Percentiles rank a stretch among this genome's conserved stretches.
Conservation (phyloP, 2,329 filamentous ascomycete genomes). For the Stagonosporopsis chrysanthemi region DNA sequence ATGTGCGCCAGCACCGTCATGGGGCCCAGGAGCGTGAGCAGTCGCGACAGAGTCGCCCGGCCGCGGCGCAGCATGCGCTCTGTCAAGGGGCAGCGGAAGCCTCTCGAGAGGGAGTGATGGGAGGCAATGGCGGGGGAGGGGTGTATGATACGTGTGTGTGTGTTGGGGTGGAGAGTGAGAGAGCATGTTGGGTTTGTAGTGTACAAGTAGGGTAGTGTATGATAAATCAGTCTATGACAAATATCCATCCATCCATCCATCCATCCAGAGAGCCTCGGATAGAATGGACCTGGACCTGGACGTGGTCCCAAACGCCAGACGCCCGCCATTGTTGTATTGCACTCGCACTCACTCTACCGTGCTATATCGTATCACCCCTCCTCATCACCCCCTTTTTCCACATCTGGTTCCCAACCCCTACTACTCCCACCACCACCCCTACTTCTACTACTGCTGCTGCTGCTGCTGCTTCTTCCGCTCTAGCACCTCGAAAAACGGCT, state of each 20-base stretch:
- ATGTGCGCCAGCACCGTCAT: constrained; percentile 74
- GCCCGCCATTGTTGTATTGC: constrained; percentile 1
- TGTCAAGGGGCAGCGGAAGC: constrained; percentile 45
- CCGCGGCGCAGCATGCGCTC: constrained; percentile 74
- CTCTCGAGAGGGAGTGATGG: constrained; percentile 8
- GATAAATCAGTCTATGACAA: too few relatives aligned
- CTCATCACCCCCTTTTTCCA: too few relatives aligned
- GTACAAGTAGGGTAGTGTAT: background rate
- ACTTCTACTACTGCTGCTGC: too few relatives aligned
- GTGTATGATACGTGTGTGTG: background rate
- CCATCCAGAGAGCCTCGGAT: too few relatives aligned
- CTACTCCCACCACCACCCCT: too few relatives aligned
- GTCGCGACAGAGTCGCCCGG: constrained; percentile 60
- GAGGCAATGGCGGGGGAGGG: background rate
- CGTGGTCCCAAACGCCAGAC: background rate
- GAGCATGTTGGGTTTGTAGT: too few relatives aligned
- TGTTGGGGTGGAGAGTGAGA: too few relatives aligned
- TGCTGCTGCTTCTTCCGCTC: constrained; percentile 30
- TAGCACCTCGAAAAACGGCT: constrained; percentile 55
- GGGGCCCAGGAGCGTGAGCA: constrained; percentile 61
- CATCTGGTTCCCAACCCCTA: too few relatives aligned
- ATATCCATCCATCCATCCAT: background rate
- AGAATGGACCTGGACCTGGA: too few relatives aligned
- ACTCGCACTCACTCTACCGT: too few relatives aligned
- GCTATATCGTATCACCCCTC: too few relatives aligned